Evolutionary conservation across 2,329 filamentous ascomycete genomes (phyloP), one percentile per base, ranked within the genome.

Genomic region (Botrytis paeoniae): DNA sequence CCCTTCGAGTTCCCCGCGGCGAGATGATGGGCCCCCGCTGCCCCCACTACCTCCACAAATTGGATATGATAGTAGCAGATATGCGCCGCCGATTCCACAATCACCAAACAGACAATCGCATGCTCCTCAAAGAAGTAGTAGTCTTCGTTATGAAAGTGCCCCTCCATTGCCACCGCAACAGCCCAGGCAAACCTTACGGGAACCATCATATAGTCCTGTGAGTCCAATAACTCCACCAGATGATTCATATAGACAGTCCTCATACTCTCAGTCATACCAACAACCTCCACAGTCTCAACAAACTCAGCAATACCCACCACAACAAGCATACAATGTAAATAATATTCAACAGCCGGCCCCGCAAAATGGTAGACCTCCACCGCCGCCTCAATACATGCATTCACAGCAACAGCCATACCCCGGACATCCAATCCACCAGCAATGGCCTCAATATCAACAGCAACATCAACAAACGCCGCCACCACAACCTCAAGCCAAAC

Each of bases 401-500:
- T 76, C 76, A 66, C 76, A 76, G 71, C 63, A 77, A 65, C 76
- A 76, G 73, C 74, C 74, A 39, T 74, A 76, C 54, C 71, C 54
- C 45, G 70, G 73, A 39, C 77, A 78, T 69, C 76, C 75, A 32
- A 65, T 68, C 16, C 72, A 60, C 29, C 72, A 63, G 54, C 76
- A 76, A 72, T 76, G 74, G 75, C 75, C 77, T 63, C 80, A 81
- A 75, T 80, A 77, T 57, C 77, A 79, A n/a, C 73, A 72, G n/a
- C 75, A 80, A 70, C 69, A 61, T 32, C 76, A 76, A 51, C 78
- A 80, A 45, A 78, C 75, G 69, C 78, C 75, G 35, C 80, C 78
- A 73, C 77, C 74, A 6, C 79, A 75, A 59, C 77, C 74, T 4
- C 82, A 82, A 74, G 77, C 80, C n/a, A 82, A 82, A 73, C 79